These are phyloP conservation scores for Naematelia encephala DNA, from an alignment of 768 basidiomycete species.

Conservation along the genomic window DNA sequence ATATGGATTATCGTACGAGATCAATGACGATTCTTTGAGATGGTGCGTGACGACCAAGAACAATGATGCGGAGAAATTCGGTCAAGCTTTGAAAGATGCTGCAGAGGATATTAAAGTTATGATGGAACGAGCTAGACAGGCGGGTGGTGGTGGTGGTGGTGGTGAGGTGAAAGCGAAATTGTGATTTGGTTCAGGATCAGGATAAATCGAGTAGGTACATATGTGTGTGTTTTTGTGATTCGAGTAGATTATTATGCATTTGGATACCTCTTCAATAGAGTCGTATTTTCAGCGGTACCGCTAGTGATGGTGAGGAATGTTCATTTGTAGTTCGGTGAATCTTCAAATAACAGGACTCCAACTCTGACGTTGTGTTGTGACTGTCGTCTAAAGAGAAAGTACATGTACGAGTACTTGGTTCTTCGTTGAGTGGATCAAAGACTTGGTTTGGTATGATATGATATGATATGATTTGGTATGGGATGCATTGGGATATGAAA, in stretches of 20 bases:
- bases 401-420: neutral
- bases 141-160: constrained; percentile 53
- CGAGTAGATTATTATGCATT: neutral
- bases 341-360: too few species aligned
- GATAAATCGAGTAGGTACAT: neutral
- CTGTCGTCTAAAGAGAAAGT: neutral
- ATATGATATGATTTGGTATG: neutral
- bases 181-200: constrained; percentile 5
- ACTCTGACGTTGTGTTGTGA: neutral
- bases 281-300: too few species aligned
- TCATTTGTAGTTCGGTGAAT: too few species aligned
- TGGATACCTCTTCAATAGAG: neutral
- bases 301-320: too few species aligned
- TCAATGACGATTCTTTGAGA: constrained; percentile 75
- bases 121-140: constrained; percentile 63
- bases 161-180: constrained; percentile 47
- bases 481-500: neutral
- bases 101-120: constrained; percentile 72
- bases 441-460: neutral
- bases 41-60: constrained; percentile 88
- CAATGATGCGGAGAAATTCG: constrained; percentile 63
- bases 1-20: constrained; percentile 85
- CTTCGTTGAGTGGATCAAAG: neutral
- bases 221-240: neutral
- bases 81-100: constrained; percentile 73